Percentiles rank a stretch among this genome's conserved stretches.
phyloP scores from a whole-genome alignment of 2,329 filamentous ascomycete species.

The Chaetothyriales sp. region DNA sequence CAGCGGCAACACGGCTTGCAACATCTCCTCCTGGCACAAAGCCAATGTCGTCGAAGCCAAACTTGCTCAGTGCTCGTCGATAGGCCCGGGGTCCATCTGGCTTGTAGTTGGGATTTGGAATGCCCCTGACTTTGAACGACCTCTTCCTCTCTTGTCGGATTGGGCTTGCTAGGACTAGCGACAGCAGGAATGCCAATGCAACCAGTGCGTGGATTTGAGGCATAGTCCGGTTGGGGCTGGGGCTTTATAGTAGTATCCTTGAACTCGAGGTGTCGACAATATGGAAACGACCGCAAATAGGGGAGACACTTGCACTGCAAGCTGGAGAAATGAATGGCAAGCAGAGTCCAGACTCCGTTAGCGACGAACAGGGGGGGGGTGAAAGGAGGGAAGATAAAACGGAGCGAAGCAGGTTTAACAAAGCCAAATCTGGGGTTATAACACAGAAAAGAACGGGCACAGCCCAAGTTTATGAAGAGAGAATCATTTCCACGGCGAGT shows the following conservation, averaged over 20 bases:
- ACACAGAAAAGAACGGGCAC: background rate
- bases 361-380: too few species aligned
- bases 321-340: background rate
- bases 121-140: constrained; percentile 48
- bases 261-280: constrained; percentile 9
- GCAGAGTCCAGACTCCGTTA: background rate
- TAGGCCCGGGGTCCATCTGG: constrained; percentile 48
- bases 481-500: background rate
- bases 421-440: background rate
- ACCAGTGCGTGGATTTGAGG: constrained; percentile 14
- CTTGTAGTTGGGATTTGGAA: constrained; percentile 40
- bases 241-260: too few species aligned
- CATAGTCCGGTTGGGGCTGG: constrained; percentile 7
- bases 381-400: background rate
- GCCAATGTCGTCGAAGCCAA: constrained; percentile 26
- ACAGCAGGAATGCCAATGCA: constrained; percentile 19
- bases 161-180: constrained; percentile 23
- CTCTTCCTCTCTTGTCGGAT: constrained; percentile 20
- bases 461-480: background rate
- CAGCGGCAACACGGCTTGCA: constrained; percentile 17
- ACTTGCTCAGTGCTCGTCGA: constrained; percentile 54
- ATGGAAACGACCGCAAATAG: constrained; percentile 7
- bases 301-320: constrained; percentile 3
- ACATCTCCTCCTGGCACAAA: constrained; percentile 21
- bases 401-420: background rate